These are phyloP conservation scores for Coemansia sp. DNA, from an alignment of 192 early-diverging fungal species.

Conservation along the genomic window DNA sequence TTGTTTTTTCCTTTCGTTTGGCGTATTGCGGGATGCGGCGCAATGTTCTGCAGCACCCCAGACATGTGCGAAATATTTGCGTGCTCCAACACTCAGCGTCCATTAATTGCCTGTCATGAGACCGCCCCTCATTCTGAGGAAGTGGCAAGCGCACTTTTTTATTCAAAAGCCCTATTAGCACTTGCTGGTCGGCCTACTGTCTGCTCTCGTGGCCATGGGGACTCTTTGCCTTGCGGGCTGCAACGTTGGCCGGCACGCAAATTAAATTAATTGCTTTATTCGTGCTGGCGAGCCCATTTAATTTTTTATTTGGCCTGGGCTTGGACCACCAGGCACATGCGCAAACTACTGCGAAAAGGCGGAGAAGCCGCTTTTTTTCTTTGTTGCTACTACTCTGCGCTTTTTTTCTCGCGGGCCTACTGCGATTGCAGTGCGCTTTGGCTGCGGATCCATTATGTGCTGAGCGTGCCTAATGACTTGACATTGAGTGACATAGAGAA, in stretches of 20 bases:
- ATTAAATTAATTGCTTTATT: background rate
- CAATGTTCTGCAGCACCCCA: background rate
- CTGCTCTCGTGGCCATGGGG: background rate
- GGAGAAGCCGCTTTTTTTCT: background rate
- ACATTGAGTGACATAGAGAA: constrained; percentile 65
- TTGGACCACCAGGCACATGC: background rate
- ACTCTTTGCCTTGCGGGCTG: background rate
- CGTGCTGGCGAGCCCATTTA: background rate
- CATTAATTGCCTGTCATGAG: background rate
- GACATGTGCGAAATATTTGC: background rate
- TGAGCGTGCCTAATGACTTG: constrained; percentile 53
- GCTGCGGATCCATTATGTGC: constrained; percentile 27
- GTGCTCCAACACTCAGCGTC: background rate
- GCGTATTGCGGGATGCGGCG: background rate
- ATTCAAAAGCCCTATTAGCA: background rate
- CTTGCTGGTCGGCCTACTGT: background rate
- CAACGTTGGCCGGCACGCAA: background rate
- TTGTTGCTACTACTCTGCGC: background rate
- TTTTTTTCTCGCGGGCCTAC: constrained; percentile 4
- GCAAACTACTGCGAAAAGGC: background rate
- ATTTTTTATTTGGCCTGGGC: constrained; percentile 2
- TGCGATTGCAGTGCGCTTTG: background rate
- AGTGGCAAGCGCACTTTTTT: background rate
- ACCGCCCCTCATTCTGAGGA: background rate
- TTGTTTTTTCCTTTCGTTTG: background rate